Evolutionary conservation across 495 filamentous ascomycete genomes (phyloP).

Genomic region (Hypoxylon subgilvum): DNA sequence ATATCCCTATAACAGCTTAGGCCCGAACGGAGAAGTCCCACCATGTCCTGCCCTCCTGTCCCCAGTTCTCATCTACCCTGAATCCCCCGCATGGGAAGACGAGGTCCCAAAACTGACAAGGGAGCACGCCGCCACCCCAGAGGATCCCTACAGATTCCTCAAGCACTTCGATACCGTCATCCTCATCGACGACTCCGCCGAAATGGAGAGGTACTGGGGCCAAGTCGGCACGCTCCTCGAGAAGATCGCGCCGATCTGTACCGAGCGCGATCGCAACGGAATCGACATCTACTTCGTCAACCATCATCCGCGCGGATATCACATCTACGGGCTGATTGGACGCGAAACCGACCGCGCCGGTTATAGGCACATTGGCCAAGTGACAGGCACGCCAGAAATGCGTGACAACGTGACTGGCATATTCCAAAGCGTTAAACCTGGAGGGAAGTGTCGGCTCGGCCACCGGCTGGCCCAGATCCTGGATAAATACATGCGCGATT

Average conservation of each 20-base stretch:
- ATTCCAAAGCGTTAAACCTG: constrained; percentile 47
- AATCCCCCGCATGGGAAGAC: not conserved
- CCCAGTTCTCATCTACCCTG: too few relatives aligned
- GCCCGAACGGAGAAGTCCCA: too few relatives aligned
- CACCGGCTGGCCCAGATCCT: constrained; percentile 70
- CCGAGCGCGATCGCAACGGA: constrained; percentile 73
- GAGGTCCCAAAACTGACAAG: not conserved
- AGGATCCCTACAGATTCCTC: constrained; percentile 78
- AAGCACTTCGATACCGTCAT: constrained; percentile 81
- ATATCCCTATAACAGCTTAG: too few relatives aligned
- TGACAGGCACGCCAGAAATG: constrained; percentile 66
- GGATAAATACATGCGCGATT: constrained; percentile 57
- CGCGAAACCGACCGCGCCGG: constrained; percentile 61
- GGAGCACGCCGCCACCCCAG: constrained; percentile 34
- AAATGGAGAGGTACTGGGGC: constrained; percentile 78
- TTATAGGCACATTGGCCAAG: constrained; percentile 62
- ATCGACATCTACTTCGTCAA: constrained; percentile 90
- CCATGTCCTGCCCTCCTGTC: too few relatives aligned
- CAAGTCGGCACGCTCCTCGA: constrained; percentile 71
- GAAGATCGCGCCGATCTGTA: constrained; percentile 78
- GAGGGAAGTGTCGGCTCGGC: constrained; percentile 55
- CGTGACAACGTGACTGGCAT: constrained; percentile 59
- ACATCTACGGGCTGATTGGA: constrained; percentile 23
- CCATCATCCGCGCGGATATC: constrained; percentile 45
- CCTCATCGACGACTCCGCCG: constrained; percentile 85